Evolutionary conservation across 2,329 filamentous ascomycete genomes (phyloP), one percentile per base, ranked within the genome.

Genomic region (Sclerotinia glacialis): DNA sequence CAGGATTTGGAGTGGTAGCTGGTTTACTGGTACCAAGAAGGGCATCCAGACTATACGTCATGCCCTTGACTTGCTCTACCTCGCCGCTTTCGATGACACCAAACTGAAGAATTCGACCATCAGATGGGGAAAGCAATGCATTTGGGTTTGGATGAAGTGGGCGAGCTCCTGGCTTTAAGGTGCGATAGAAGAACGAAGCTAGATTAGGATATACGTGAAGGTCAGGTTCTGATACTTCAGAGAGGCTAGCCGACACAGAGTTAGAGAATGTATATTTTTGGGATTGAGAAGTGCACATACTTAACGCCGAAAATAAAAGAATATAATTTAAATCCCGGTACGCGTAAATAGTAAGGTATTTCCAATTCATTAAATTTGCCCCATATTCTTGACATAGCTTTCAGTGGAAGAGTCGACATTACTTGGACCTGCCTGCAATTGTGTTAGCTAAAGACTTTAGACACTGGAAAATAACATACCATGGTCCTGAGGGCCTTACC

Each of bases 11-110:
- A 6, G 75, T 67, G 67, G 74, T 71, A 77, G 78, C 71, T 71
- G 85, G 85, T 7, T 83, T 85, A 69, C 82, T 81, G 70, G 85
- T 87, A 62, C 95, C 95, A 2, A 99, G 84, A 1, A 99, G 84
- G 9, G 95, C 93, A 76, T 99, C 95, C 65, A 99, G 85, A 71
- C 89, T 96, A 79, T 99, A 99, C 0, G 95, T 99, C 84, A 99
- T 95, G 68, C 95, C 95, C 80, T 99, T 99, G 70, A 99, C 94
- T 80, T 99, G 95, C 78, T 99, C 95, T 53, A 99, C 96, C 75
- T 97, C 92, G 58, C 94, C 93, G 74, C 93, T 88, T 74, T 96
- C 90, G 67, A 99, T 97, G 72, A 88, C 88, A 14, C 95, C 95
- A 73, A 93, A 97, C 74, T 98, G 94, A 34, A 99, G 85, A 55